Evolutionary conservation across 352 stramenopile genomes (phyloP), one percentile per base, ranked within the genome.

Genomic region (Aphanomyces euteiches): DNA sequence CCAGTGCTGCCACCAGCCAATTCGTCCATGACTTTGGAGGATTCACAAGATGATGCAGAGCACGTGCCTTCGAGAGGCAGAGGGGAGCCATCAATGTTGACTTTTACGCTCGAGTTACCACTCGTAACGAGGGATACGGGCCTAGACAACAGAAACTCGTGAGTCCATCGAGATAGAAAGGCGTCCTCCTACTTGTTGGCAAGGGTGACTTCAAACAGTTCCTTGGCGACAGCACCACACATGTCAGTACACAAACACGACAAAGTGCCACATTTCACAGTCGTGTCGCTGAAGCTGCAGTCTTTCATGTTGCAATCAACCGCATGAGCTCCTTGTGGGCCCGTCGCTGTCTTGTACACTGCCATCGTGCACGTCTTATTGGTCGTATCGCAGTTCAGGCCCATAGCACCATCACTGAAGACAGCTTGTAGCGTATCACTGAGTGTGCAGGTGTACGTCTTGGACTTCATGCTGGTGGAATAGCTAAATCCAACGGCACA

Each of bases 391-490:
- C 85, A 93, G 13, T 66, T 67, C 7, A 93, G 75, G 34, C 82
- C 81, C 66, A 93, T 47, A 1, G 81, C 81, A 47, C 85, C 84
- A 73, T 93, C 82, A 5, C 75, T 69, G 58, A 93, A 88, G 5
- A 93, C 68, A 63, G 75, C 60, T 63, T 91, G 78, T 10, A 93
- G 75, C n/a, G 78, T 73, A 0, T 73, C 53, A 39, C 83, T 80
- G 37, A 93, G 68, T 37, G 56, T 61, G 53, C 85, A 93, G 34
- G 76, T 75, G 73, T 93, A 93, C 48, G 85, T 90, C 77, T 91
- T 93, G 71, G 72, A 47, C 34, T 69, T 60, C 45, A 78, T 80
- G 28, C 73, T 48, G 12, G 79, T 73, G 65, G 81, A 76, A 64
- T 88, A 93, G 34, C 34, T 72, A 40, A 93, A 77, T 3, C 82